A percentile compares a stretch with the other conserved stretches of the same genome.
These are phyloP conservation scores for Fusarium mundagurra DNA, from an alignment of 2,329 filamentous ascomycete species.

Conservation along the genomic window DNA sequence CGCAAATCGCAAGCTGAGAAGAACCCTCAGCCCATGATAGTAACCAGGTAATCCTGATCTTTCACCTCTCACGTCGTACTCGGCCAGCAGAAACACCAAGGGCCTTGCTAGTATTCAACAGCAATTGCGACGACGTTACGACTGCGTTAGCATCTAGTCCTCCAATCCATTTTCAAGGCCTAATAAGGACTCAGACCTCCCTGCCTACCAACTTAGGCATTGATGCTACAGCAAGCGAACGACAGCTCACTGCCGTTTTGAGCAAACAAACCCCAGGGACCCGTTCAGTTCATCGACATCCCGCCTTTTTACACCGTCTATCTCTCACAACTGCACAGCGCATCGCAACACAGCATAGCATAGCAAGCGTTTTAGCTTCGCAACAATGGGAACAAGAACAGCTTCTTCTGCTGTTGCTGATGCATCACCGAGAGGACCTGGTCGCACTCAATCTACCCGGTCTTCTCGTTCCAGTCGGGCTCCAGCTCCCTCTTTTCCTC, in stretches of 20 bases:
- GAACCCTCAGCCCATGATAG: conserved; percentile 4
- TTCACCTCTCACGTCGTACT: conserved; percentile 10
- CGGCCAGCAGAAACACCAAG: conserved; percentile 11
- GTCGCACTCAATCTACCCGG: conserved; percentile 50
- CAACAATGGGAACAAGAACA: conserved; percentile 40
- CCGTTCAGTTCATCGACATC: conserved; percentile 22
- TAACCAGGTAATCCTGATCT: conserved; percentile 11
- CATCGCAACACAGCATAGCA: conserved; percentile 10
- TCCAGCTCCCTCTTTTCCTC: conserved; percentile 34
- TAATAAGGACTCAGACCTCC: conserved; percentile 3
- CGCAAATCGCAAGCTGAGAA: conserved; percentile 22
- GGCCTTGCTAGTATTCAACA: neutral
- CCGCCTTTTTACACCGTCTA: conserved; percentile 27
- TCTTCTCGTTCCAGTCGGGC: conserved; percentile 43
- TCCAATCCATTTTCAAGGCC: conserved; percentile 11
- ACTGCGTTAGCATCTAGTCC: conserved; percentile 17
- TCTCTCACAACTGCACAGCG: conserved; percentile 10
- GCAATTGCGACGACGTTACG: conserved; percentile 14
- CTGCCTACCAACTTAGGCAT: conserved; percentile 19
- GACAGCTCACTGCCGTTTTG: conserved; percentile 30
- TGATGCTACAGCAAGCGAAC: conserved; percentile 15
- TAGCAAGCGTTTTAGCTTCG: neutral
- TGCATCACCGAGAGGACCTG: conserved; percentile 43
- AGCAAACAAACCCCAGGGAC: conserved; percentile 27
- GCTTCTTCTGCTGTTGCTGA: conserved; percentile 36